Conservation (phyloP, 2,329 filamentous ascomycete genomes). For the Alternaria sp. region DNA sequence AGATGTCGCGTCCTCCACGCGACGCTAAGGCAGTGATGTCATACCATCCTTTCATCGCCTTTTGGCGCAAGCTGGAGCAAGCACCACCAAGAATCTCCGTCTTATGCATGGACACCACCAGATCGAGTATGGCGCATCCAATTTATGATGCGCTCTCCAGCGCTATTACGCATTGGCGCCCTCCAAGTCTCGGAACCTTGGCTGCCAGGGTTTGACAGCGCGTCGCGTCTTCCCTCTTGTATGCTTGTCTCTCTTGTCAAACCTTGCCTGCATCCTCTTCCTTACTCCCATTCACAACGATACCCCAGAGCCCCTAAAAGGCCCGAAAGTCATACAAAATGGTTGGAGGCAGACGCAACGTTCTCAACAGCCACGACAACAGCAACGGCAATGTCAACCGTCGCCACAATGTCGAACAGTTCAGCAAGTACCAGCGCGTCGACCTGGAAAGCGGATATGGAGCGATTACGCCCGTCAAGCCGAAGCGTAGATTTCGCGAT, state of each 20-base stretch:
- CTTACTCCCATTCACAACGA: neutral
- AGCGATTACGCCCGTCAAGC: slow-evolving; percentile 17
- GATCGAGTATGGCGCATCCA: slow-evolving; percentile 8
- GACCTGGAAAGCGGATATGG: slow-evolving; percentile 43
- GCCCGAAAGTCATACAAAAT: slow-evolving; percentile 13
- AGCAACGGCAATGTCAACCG: slow-evolving; percentile 12
- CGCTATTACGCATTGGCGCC: slow-evolving; percentile 7
- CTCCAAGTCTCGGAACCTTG: neutral
- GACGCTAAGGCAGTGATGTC: slow-evolving; percentile 19
- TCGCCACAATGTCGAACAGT: slow-evolving; percentile 10
- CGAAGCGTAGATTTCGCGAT: slow-evolving; percentile 53
- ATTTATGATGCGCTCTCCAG: slow-evolving; percentile 21
- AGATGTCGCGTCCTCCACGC: slow-evolving; percentile 3
- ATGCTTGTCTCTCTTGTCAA: slow-evolving; percentile 1
- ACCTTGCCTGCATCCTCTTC: neutral
- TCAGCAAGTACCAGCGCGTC: slow-evolving; percentile 22
- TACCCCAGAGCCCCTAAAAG: neutral
- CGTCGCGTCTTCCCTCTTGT: slow-evolving; percentile 10
- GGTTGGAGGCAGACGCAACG: slow-evolving; percentile 30
- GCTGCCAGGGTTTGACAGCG: slow-evolving; percentile 7
- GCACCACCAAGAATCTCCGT: slow-evolving; percentile 13
- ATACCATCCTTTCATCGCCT: slow-evolving; percentile 1
- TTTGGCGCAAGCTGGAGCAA: slow-evolving; percentile 10
- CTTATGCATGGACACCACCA: slow-evolving; percentile 14
- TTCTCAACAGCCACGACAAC: slow-evolving; percentile 19